Base-by-base conservation (phyloP, 2,329 filamentous ascomycete genomes). In the Botryotinia convoluta region DNA sequence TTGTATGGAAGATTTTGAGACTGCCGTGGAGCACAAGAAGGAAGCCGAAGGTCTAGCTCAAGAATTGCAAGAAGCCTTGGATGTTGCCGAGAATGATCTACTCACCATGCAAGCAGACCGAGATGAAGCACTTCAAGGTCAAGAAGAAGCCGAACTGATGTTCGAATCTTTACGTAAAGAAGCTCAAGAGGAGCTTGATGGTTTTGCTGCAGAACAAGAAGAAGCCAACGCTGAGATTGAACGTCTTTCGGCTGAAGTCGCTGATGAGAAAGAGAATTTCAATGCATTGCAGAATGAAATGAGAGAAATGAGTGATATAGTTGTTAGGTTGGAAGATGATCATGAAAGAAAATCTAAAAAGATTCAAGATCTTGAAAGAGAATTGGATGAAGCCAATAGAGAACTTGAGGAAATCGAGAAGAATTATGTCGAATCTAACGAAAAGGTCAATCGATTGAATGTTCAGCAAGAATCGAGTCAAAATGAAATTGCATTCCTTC, bases 401-500 rank as follows among this genome's bases (percentile, higher is more conserved):
- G 96, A 99, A 83, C 88, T 97, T 69, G 94, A 96, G 79, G 90
- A 92, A 60, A 86, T 97, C 75, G 95, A 98, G 81, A 90, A 92
- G 81, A 93, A 93, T 80, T 88, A 98, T 26, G 87, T 91, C 59
- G 95, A 98, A 80, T 86, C 93, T 10, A 95, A 95, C 80, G 90
- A 92, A 78, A 98, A 98, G 85, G 91, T 92, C 65, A 92, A 97
- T 79, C 90, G 95, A 71, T 87, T 98, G 4, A 91, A 92, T 6
- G 93, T 99, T 45, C 95, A 98, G 80, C 92, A 95, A 76, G 96
- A 99, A 83, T 97, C 93, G 8, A 92, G 92, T 73, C 95, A 98
- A 79, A 92, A 92, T 74, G 96, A 99, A 82, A 97, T 98, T 82
- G 91, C 93, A 1, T 99, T 99, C 87, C 83, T 99, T 69, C 91